Evolutionary conservation across 306 rosid genomes (phyloP).

Genomic region (Astragalus glycyphyllos): DNA sequence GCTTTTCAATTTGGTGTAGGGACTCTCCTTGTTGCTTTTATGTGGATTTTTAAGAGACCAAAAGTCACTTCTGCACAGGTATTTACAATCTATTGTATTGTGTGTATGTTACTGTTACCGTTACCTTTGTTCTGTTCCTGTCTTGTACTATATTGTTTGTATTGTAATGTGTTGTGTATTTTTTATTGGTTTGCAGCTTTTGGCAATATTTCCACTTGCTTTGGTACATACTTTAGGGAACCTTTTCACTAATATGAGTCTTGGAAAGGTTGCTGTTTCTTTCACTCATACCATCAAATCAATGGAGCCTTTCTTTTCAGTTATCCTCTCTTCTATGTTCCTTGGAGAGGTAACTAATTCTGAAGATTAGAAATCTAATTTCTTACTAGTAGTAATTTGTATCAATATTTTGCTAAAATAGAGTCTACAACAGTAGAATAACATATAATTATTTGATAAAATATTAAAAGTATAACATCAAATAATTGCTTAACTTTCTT

Average conservation of each 20-base stretch:
- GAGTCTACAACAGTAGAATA: too few species aligned
- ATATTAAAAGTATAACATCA: too few species aligned
- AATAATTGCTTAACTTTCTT: constrained; percentile 17
- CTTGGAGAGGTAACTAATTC: constrained; percentile 72
- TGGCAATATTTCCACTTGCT: constrained; percentile 82
- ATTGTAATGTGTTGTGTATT: not conserved
- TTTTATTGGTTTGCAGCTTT: constrained; percentile 62
- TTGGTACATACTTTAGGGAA: constrained; percentile 85
- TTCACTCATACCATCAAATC: constrained; percentile 98
- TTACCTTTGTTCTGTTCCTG: constrained; percentile 30
- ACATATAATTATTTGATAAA: too few species aligned
- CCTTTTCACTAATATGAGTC: constrained; percentile 95
- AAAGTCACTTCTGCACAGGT: constrained; percentile 77
- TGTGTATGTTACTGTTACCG: constrained; percentile 9
- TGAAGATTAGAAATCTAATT: too few species aligned
- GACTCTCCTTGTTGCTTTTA: constrained; percentile 61
- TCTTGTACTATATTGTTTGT: constrained; percentile 10
- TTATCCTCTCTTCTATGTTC: constrained; percentile 87
- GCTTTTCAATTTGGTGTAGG: constrained; percentile 76
- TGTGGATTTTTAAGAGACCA: constrained; percentile 89
- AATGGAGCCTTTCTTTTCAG: constrained; percentile 93
- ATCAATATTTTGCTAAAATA: too few species aligned
- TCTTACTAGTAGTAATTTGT: too few species aligned
- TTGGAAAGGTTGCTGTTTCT: constrained; percentile 93
- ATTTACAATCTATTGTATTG: not conserved